Percentiles rank a stretch among this genome's conserved stretches.
phyloP scores from a whole-genome alignment of 2,329 filamentous ascomycete genomes.

The Alternaria novae-zelandiae region DNA sequence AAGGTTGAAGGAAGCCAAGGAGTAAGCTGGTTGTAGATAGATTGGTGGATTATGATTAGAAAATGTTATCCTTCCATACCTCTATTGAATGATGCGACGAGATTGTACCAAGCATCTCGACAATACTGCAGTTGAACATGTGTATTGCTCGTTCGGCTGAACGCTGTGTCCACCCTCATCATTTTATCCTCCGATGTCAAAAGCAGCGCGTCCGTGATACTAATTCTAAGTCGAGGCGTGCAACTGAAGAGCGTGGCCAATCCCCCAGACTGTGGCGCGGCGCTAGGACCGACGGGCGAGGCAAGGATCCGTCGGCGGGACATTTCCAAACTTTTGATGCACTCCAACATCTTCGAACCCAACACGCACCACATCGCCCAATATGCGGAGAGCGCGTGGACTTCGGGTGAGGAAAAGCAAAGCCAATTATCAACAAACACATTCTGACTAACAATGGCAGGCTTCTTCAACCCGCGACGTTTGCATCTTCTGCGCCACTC shows the following conservation, averaged over 20 bases:
- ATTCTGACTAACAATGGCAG: constrained; percentile 23
- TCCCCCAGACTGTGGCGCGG: not conserved
- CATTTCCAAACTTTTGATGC: constrained; percentile 25
- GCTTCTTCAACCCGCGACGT: constrained; percentile 45
- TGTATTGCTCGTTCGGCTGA: not conserved
- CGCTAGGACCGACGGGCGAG: not conserved
- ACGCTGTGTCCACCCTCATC: not conserved
- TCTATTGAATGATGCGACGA: not conserved
- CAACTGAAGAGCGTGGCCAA: not conserved
- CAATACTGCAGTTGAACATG: not conserved
- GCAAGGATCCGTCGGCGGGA: constrained; percentile 22
- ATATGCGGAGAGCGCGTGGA: constrained; percentile 40
- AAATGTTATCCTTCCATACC: not conserved
- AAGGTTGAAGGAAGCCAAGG: constrained; percentile 38
- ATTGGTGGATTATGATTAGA: not conserved
- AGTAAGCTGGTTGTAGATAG: constrained; percentile 3
- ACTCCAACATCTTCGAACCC: constrained; percentile 6
- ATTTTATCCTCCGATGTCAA: not conserved
- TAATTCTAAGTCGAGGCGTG: not conserved
- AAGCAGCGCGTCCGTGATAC: not conserved
- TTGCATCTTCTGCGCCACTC: constrained; percentile 49
- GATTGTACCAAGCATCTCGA: not conserved
- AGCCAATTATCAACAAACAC: not conserved
- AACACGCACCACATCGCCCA: constrained; percentile 10
- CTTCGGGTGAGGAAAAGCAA: constrained; percentile 29